Conservation (phyloP, 768 basidiomycete genomes). For the Nidularia pulvinata region DNA sequence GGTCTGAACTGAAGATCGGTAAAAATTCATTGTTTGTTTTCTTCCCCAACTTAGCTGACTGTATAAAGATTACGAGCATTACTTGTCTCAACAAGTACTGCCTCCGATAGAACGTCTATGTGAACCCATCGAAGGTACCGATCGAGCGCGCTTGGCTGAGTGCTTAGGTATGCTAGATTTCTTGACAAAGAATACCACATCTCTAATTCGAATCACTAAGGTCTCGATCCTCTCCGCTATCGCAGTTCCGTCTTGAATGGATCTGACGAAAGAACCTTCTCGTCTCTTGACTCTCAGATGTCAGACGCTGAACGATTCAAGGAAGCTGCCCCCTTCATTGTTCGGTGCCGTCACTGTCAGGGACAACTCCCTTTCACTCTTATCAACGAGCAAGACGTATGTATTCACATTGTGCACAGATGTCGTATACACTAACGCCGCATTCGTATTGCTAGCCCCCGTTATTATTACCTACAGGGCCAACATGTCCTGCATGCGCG, state of each 20-base stretch:
- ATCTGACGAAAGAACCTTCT: constrained; percentile 65
- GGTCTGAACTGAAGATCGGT: constrained; percentile 75
- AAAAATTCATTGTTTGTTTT: constrained; percentile 5
- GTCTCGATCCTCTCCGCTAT: constrained; percentile 62
- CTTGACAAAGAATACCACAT: neutral
- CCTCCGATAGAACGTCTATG: constrained; percentile 96
- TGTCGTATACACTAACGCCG: neutral
- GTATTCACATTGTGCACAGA: constrained; percentile 6
- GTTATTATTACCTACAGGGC: constrained; percentile 63
- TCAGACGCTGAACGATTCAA: constrained; percentile 88
- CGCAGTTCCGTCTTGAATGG: constrained; percentile 35
- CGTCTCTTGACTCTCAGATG: constrained; percentile 85
- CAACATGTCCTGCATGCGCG: constrained; percentile 71
- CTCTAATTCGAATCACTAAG: constrained; percentile 24
- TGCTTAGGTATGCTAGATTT: constrained; percentile 68
- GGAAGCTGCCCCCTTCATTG: constrained; percentile 65
- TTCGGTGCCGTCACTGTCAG: constrained; percentile 80
- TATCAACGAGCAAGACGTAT: constrained; percentile 58
- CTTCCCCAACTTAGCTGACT: too few relatives aligned
- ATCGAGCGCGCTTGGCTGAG: constrained; percentile 89
- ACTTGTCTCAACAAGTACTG: constrained; percentile 88
- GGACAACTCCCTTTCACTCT: constrained; percentile 56
- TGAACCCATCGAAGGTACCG: constrained; percentile 96
- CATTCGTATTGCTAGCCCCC: constrained; percentile 30
- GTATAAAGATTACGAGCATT: constrained; percentile 82